These are phyloP conservation scores for Epichloe gansuensis DNA, from an alignment of 2,329 filamentous ascomycete species.

Conservation along the genomic window DNA sequence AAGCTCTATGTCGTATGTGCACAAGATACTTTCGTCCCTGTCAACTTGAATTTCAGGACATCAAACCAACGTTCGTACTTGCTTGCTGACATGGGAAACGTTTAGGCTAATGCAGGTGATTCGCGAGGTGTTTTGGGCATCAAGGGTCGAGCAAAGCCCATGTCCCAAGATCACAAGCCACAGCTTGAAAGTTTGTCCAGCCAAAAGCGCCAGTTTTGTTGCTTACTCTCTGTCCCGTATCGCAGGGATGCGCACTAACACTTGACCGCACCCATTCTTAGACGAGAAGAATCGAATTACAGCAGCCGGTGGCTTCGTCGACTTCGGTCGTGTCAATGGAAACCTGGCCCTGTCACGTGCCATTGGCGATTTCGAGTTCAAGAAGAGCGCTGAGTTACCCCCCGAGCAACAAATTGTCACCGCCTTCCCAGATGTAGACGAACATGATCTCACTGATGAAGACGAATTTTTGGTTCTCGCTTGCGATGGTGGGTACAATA, in stretches of 20 bases:
- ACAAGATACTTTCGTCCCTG: neutral
- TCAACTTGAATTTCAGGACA: neutral
- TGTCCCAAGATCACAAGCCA: slow-evolving; percentile 99
- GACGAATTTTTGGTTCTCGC: slow-evolving; percentile 93
- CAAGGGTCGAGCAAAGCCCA: slow-evolving; percentile 90
- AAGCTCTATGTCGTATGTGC: slow-evolving; percentile 87
- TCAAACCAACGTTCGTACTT: neutral
- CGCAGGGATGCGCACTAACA: neutral
- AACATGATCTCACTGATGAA: slow-evolving; percentile 80
- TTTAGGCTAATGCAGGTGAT: slow-evolving; percentile 88
- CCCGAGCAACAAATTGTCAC: slow-evolving; percentile 99
- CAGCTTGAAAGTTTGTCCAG: slow-evolving; percentile 77
- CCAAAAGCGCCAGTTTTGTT: slow-evolving; percentile 1
- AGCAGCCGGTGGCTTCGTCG: slow-evolving; percentile 91
- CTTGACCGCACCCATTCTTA: slow-evolving; percentile 23
- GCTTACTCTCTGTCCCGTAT: neutral
- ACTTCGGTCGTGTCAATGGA: slow-evolving; percentile 96
- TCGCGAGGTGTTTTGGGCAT: slow-evolving; percentile 90
- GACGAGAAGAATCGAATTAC: slow-evolving; percentile 93
- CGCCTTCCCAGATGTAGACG: slow-evolving; percentile 85
- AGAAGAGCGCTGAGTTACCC: slow-evolving; percentile 96
- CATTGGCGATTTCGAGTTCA: slow-evolving; percentile 99
- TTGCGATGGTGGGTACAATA: slow-evolving; percentile 61
- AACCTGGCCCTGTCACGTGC: slow-evolving; percentile 93
- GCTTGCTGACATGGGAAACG: slow-evolving; percentile 8